These are phyloP conservation scores for Auricularia sp. DNA, from an alignment of 768 basidiomycete genomes.

Conservation along the genomic window DNA sequence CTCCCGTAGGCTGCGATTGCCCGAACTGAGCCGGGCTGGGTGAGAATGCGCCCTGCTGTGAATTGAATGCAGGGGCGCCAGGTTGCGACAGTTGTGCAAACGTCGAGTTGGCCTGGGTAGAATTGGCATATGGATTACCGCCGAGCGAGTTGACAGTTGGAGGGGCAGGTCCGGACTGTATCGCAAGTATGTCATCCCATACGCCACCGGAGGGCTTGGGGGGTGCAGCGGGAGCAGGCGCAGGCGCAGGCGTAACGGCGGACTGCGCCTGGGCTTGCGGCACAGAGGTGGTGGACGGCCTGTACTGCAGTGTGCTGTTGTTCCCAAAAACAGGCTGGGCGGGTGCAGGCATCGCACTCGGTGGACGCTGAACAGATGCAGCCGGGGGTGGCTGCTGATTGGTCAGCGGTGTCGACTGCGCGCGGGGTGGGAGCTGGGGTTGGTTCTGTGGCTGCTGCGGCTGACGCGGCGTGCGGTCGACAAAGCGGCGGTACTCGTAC, in stretches of 20 bases:
- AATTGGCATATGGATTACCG: conserved; percentile 16
- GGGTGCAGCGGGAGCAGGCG: conserved; percentile 10
- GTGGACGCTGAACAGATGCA: conserved; percentile 3
- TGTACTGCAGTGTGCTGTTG: background rate
- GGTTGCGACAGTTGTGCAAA: background rate
- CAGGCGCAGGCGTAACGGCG: background rate
- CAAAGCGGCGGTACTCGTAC: conserved; percentile 67
- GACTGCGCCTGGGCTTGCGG: background rate
- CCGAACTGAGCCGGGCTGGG: no score
- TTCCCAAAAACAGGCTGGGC: background rate
- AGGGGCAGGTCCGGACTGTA: conserved; percentile 32
- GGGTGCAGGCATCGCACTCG: background rate
- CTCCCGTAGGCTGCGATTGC: no score
- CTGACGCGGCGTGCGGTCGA: conserved; percentile 27
- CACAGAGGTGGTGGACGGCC: background rate
- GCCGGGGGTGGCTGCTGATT: conserved; percentile 33
- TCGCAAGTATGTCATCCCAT: conserved; percentile 50
- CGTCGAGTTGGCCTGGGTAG: conserved; percentile 7
- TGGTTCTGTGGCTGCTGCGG: conserved; percentile 13
- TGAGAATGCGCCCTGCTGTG: no score
- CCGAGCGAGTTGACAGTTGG: conserved; percentile 33
- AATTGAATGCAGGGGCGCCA: no score
- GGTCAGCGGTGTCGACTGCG: conserved; percentile 35
- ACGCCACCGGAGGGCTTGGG: conserved; percentile 27
- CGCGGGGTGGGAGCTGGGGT: conserved; percentile 15